phyloP scores from a whole-genome alignment of 139 green algal species.

The Astrephomene gubernaculifera region DNA sequence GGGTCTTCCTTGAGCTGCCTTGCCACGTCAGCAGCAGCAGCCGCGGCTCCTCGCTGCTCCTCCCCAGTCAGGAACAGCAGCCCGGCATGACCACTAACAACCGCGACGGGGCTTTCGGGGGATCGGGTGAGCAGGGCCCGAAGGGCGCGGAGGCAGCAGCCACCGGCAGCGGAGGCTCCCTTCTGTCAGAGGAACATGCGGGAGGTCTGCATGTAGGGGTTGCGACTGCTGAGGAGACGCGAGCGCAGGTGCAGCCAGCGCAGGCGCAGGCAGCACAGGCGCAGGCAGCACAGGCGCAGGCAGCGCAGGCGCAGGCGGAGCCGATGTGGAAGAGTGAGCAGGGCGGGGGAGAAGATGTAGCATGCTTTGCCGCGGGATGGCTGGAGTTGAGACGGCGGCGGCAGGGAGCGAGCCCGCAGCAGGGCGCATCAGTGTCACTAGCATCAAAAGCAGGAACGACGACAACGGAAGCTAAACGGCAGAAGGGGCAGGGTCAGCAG shows the following conservation, averaged over 20 bases:
- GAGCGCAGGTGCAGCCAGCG: neutral
- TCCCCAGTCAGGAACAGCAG: neutral
- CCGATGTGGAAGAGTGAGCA: too few species aligned
- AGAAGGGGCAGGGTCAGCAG: too few species aligned
- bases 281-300: neutral
- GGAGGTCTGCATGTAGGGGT: neutral
- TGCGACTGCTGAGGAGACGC: neutral
- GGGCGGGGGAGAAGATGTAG: neutral
- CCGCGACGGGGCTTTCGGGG: too few species aligned
- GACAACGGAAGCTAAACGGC: neutral
- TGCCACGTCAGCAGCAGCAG: neutral
- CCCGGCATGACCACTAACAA: too few species aligned
- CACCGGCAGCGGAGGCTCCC: neutral
- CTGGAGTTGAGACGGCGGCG: neutral
- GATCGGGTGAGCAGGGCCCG: too few species aligned
- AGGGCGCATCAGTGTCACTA: neutral
- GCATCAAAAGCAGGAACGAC: neutral
- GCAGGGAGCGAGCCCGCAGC: neutral
- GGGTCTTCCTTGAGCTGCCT: slow-evolving; percentile 25
- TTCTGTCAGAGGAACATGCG: neutral
- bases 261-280: neutral
- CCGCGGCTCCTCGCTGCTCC: neutral
- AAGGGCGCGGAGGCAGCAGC: neutral
- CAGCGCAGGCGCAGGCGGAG: too few species aligned
- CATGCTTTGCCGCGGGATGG: neutral